These are phyloP conservation scores for Botrytis hyacinthi DNA, from an alignment of 2,329 filamentous ascomycete species.

Conservation along the genomic window DNA sequence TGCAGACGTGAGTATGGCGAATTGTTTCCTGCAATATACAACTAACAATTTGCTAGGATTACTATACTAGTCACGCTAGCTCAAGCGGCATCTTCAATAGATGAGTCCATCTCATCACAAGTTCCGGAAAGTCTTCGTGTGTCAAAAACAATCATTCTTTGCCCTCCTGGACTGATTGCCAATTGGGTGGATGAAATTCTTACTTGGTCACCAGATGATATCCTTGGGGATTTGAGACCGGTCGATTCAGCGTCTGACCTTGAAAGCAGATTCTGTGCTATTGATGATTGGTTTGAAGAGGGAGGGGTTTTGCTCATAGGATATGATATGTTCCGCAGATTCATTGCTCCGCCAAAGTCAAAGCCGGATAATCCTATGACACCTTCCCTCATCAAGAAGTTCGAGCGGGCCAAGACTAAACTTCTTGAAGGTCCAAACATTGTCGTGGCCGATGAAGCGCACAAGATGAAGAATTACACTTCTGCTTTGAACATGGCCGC, in stretches of 20 bases:
- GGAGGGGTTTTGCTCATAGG: conserved; percentile 78
- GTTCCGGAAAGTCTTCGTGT: conserved; percentile 63
- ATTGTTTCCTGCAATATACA: neutral
- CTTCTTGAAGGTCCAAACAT: conserved; percentile 65
- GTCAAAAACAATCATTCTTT: conserved; percentile 69
- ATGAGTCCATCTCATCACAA: conserved; percentile 58
- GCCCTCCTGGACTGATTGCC: conserved; percentile 69
- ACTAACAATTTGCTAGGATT: conserved; percentile 48
- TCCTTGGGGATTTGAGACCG: conserved; percentile 56
- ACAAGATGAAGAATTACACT: conserved; percentile 66
- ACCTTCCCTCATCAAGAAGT: neutral
- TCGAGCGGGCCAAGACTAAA: conserved; percentile 36
- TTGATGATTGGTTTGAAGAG: conserved; percentile 58
- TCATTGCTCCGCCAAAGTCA: conserved; percentile 42
- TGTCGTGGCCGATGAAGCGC: conserved; percentile 83
- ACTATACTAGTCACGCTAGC: conserved; percentile 75
- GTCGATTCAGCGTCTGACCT: conserved; percentile 47
- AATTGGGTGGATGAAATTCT: conserved; percentile 82
- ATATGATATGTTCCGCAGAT: conserved; percentile 63
- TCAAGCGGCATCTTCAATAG: conserved; percentile 59
- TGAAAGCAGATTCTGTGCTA: conserved; percentile 44
- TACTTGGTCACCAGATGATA: conserved; percentile 60
- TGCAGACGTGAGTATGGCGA: conserved; percentile 63
- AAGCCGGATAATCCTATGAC: conserved; percentile 23
- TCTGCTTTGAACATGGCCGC: conserved; percentile 55